These are phyloP conservation scores for Scutellaria baicalensis DNA, from an alignment of 257 asterid genomes.

Conservation along the genomic window DNA sequence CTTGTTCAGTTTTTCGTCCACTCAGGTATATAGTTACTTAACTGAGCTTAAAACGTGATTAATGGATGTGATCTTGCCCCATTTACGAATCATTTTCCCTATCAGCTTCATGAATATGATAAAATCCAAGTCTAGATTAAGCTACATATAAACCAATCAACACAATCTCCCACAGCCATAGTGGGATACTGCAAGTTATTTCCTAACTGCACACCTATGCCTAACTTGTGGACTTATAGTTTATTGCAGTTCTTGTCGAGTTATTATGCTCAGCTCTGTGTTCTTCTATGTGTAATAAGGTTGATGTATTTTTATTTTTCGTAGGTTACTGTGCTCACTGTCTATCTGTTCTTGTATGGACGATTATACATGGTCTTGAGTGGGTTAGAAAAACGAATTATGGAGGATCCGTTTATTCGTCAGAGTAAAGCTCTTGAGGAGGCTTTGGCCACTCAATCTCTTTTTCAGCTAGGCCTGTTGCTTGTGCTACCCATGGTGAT, in stretches of 20 bases:
- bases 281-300: background rate
- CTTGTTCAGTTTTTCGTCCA: background rate
- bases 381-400: constrained; percentile 16
- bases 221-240: background rate
- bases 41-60: too few relatives aligned
- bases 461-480: constrained; percentile 17
- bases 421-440: constrained; percentile 16
- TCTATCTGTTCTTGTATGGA: constrained; percentile 16
- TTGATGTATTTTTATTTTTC: background rate
- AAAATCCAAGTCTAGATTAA: background rate
- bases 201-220: background rate
- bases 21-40: background rate
- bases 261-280: background rate
- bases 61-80: too few relatives aligned
- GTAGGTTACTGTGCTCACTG: constrained; percentile 18
- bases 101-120: background rate
- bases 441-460: constrained; percentile 19
- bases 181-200: background rate
- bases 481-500: constrained; percentile 23
- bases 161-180: background rate
- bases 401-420: background rate
- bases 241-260: background rate
- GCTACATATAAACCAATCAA: background rate
- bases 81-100: background rate
- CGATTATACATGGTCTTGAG: constrained; percentile 24